Percentiles rank a stretch among this genome's conserved stretches.
These are phyloP conservation scores for Melampsora larici-populina DNA, from an alignment of 1,284 basidiomycete genomes.

Conservation along the genomic window DNA sequence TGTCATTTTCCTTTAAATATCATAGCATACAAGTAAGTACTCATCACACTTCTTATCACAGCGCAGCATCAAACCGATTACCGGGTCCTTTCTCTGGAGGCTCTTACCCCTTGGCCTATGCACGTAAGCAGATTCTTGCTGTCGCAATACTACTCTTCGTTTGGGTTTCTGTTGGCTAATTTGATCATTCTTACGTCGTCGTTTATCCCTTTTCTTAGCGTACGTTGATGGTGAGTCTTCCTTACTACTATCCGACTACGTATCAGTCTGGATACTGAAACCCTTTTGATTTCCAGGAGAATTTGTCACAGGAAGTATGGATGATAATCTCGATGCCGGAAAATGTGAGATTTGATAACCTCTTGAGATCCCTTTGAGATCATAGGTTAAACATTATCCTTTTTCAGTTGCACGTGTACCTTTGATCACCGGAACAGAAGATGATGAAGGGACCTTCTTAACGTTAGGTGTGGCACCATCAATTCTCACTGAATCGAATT, in stretches of 20 bases:
- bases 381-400: not conserved
- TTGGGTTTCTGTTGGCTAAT: too few relatives aligned
- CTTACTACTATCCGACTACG: not conserved
- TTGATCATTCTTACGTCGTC: too few relatives aligned
- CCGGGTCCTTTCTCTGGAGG: constrained; percentile 37
- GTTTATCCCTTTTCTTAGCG: not conserved
- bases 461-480: constrained; percentile 10
- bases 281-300: not conserved
- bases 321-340: constrained; percentile 26
- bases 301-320: constrained; percentile 19
- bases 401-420: constrained; percentile 26
- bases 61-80: constrained; percentile 10
- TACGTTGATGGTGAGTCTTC: constrained; percentile 15
- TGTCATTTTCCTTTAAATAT: not conserved
- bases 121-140: not conserved
- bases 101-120: constrained; percentile 19
- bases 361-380: not conserved
- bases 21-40: too few relatives aligned
- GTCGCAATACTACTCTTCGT: too few relatives aligned
- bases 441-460: constrained; percentile 38
- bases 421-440: constrained; percentile 10
- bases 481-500: constrained; percentile 12
- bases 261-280: not conserved
- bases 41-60: not conserved
- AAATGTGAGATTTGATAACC: constrained; percentile 8